Evolutionary conservation across 2,329 filamentous ascomycete genomes (phyloP).

Genomic region (Microcera coccophila): DNA sequence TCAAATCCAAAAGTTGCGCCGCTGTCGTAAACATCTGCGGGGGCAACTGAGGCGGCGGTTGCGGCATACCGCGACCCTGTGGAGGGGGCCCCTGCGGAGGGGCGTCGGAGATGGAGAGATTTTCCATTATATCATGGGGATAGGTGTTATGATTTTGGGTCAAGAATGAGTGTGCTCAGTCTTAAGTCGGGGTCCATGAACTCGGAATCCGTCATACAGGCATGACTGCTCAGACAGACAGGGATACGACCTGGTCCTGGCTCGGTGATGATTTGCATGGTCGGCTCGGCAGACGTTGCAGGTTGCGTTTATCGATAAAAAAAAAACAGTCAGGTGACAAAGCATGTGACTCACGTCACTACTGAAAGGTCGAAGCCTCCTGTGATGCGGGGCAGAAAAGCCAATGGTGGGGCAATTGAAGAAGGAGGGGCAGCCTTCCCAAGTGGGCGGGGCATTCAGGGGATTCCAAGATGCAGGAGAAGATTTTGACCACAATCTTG

Average conservation of each 20-base stretch:
- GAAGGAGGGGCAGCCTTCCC: slow-evolving; percentile 18
- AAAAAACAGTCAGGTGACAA: slow-evolving; percentile 15
- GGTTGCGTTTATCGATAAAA: slow-evolving; percentile 20
- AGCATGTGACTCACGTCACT: slow-evolving; percentile 13
- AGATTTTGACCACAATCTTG: neutral
- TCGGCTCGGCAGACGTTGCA: slow-evolving; percentile 17
- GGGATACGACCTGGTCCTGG: slow-evolving; percentile 10
- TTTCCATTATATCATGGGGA: slow-evolving; percentile 47
- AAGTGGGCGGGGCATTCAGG: slow-evolving; percentile 1
- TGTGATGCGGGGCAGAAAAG: slow-evolving; percentile 23
- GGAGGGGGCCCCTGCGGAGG: slow-evolving; percentile 37
- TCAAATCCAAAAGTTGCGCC: slow-evolving; percentile 89
- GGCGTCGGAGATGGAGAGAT: slow-evolving; percentile 48
- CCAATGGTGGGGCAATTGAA: slow-evolving; percentile 21
- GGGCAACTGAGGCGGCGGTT: slow-evolving; percentile 62
- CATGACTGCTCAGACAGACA: slow-evolving; percentile 18
- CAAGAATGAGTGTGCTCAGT: neutral
- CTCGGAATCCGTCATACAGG: slow-evolving; percentile 21
- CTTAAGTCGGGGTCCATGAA: slow-evolving; percentile 19
- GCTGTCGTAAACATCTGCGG: slow-evolving; percentile 99
- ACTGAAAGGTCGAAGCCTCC: neutral
- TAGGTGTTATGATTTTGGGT: neutral
- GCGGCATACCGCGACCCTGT: slow-evolving; percentile 35
- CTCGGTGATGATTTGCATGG: slow-evolving; percentile 21
- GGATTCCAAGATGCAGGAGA: neutral